Evolutionary conservation across 441 rosid species (phyloP), one percentile per base, ranked within the genome.

Genomic region (Corymbia calophylla): DNA sequence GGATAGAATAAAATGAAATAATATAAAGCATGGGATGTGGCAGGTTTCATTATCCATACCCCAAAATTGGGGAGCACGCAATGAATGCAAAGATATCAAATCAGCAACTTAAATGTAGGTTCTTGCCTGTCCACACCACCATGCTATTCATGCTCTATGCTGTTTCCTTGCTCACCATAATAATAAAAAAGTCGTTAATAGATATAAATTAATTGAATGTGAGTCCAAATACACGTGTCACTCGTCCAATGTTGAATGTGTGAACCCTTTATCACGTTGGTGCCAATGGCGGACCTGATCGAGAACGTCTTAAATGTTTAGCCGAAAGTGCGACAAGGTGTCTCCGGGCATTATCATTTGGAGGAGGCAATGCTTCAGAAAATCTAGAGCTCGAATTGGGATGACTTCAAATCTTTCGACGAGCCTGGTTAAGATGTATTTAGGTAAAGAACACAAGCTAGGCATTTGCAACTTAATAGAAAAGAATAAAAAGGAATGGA

Each of bases 231-330:
- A 73, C 49, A 73, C 49, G 1, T 21, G 49, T 39, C 82, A 4
- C 16, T 35, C 82, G 3, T 13, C 25, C 29, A 21, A 19, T 7
- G 9, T 39, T 1, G 49, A 21, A 73, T 35, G 16, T 6, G 15
- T 10, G 29, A 10, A 6, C 6, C 82, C 9, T 39, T 2, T 73
- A 21, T 3, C 5, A 13, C 13, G 6, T 4, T 4, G 49, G 16
- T 35, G 29, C 29, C 49, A 16, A 8, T 3, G 25, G 7, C 11
- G 16, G 82, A 35, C 82, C 49, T 19, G 3, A 73, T 16, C 1
- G 0, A 35, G 15, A 19, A 3, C 0, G 15, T 70, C 6, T 39
- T 39, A 21, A 21, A 39, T 39, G 82, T 11, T 73, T 6, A 35
- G 16, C 25, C 21, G 29, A 19, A 70, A 70, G 82, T 19, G 23